phyloP scores from a whole-genome alignment of 2,329 filamentous ascomycete genomes.

The Parafenestella ontariensis region DNA sequence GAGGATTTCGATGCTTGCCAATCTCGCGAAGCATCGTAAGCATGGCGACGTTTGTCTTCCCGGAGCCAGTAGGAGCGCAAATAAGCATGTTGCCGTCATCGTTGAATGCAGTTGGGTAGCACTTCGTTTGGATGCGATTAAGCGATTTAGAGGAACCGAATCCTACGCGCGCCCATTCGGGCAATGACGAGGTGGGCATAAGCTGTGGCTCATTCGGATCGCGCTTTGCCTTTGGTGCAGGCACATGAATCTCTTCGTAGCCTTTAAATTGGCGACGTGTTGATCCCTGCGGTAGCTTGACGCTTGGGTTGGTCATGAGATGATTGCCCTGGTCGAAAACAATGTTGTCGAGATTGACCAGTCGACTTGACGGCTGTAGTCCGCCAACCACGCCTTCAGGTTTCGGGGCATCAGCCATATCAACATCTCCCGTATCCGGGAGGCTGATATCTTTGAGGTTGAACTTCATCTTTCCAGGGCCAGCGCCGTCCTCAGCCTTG shows the following conservation, averaged over 20 bases:
- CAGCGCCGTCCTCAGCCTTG: constrained; percentile 62
- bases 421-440: constrained; percentile 59
- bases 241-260: constrained; percentile 98
- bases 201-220: constrained; percentile 77
- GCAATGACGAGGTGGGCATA: constrained; percentile 85
- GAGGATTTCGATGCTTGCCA: constrained; percentile 87
- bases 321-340: constrained; percentile 98
- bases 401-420: constrained; percentile 48
- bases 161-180: constrained; percentile 87
- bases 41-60: constrained; percentile 99
- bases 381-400: constrained; percentile 72
- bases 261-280: constrained; percentile 97
- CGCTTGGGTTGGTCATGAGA: constrained; percentile 98
- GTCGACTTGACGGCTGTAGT: constrained; percentile 83
- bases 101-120: constrained; percentile 87
- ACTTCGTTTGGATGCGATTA: constrained; percentile 95
- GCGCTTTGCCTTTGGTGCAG: constrained; percentile 84
- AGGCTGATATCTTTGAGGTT: constrained; percentile 87
- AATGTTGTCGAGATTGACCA: constrained; percentile 94
- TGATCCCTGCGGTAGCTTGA: constrained; percentile 90
- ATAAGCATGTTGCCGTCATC: constrained; percentile 98
- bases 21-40: constrained; percentile 94
- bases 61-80: constrained; percentile 94
- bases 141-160: constrained; percentile 87
- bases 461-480: constrained; percentile 79